Conservation (phyloP, 768 basidiomycete species). For the Amanita pseudoporphyria region DNA sequence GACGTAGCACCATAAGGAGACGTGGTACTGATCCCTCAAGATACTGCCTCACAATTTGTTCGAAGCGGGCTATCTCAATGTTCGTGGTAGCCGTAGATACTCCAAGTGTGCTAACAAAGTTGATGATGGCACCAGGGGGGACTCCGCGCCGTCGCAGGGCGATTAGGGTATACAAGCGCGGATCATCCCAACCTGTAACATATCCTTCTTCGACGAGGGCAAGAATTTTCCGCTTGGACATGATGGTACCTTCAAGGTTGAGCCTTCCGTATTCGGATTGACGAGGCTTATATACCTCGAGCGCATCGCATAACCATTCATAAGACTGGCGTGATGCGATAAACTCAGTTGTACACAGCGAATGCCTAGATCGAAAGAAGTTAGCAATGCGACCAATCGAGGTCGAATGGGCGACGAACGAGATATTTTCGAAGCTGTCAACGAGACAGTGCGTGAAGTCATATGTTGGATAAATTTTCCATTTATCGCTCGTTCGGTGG, state of each 20-base stretch:
- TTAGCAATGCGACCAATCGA: neutral
- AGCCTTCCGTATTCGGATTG: constrained; percentile 96
- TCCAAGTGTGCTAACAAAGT: constrained; percentile 90
- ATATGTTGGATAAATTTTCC: constrained; percentile 98
- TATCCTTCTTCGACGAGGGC: constrained; percentile 77
- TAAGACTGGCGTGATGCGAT: constrained; percentile 94
- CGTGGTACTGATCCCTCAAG: constrained; percentile 85
- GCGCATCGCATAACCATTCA: constrained; percentile 97
- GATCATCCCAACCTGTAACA: constrained; percentile 95
- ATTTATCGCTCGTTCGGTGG: constrained; percentile 86
- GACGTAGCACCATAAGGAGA: constrained; percentile 83
- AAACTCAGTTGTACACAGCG: constrained; percentile 94
- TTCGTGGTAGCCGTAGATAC: constrained; percentile 80
- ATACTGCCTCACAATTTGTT: constrained; percentile 80
- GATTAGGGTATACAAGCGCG: constrained; percentile 92
- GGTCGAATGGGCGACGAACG: constrained; percentile 49
- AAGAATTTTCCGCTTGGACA: constrained; percentile 93
- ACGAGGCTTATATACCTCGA: constrained; percentile 95
- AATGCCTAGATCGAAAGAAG: constrained; percentile 53
- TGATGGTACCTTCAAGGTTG: constrained; percentile 88
- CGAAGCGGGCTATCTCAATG: constrained; percentile 85
- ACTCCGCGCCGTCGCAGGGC: constrained; percentile 91
- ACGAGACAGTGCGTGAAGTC: constrained; percentile 98
- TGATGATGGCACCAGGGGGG: constrained; percentile 91
- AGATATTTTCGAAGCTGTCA: constrained; percentile 98